A percentile compares a stretch with the other conserved stretches of the same genome.
These are phyloP conservation scores for Ministeria vibrans DNA, from an alignment of 78 protist species.

Conservation along the genomic window DNA sequence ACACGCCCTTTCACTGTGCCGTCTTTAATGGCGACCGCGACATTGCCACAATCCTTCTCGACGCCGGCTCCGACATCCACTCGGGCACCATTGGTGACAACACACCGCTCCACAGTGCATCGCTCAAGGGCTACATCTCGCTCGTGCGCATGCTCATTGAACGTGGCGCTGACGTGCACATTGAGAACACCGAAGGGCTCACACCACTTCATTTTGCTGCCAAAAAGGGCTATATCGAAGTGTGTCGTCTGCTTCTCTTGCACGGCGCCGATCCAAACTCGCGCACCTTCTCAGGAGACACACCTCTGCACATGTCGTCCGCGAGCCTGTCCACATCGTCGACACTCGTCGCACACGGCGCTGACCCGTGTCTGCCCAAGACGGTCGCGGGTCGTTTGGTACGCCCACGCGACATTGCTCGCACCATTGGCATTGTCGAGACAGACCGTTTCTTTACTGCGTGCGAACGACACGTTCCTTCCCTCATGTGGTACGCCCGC, in stretches of 20 bases:
- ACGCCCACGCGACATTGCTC: too few relatives aligned
- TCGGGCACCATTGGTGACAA: neutral
- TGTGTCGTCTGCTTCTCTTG: neutral
- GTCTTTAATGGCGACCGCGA: neutral
- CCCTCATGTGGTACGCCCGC: too few relatives aligned
- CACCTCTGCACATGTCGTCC: too few relatives aligned
- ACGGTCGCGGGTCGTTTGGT: too few relatives aligned
- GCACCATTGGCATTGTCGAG: too few relatives aligned
- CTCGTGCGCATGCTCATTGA: neutral
- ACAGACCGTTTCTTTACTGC: too few relatives aligned
- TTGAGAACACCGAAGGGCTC: neutral
- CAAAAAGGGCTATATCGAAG: neutral
- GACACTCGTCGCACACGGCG: too few relatives aligned
- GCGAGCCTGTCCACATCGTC: too few relatives aligned
- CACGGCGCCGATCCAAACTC: too few relatives aligned
- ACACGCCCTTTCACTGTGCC: neutral
- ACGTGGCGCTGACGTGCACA: neutral
- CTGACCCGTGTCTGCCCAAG: too few relatives aligned
- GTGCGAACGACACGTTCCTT: too few relatives aligned
- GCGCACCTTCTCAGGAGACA: too few relatives aligned
- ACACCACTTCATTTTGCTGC: slow-evolving; percentile 18
- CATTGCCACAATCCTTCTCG: neutral
- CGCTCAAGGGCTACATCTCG: slow-evolving; percentile 16
- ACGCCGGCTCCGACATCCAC: neutral
- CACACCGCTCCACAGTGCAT: slow-evolving; percentile 9